Percentiles rank a stretch among this genome's conserved stretches.
phyloP scores from a whole-genome alignment of 805 yeast genomes.

The Candida piceae region DNA sequence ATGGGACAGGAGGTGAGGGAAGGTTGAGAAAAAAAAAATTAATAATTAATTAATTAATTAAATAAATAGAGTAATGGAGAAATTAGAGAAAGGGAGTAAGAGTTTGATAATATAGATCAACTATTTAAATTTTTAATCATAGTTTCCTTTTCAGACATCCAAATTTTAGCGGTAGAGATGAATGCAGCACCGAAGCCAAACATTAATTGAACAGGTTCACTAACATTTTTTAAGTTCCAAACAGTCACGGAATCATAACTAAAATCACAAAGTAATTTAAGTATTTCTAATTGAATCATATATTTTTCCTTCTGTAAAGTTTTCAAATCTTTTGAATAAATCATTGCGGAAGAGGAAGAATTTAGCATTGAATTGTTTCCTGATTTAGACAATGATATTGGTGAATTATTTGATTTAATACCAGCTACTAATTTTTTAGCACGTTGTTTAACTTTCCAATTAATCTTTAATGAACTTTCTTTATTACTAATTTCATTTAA shows the following conservation, averaged over 20 bases:
- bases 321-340: constrained; percentile 24
- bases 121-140: constrained; percentile 12
- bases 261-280: constrained; percentile 41
- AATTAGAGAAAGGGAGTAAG: too few species aligned
- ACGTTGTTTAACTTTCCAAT: constrained; percentile 54
- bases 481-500: constrained; percentile 38
- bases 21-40: too few species aligned
- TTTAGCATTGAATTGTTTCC: constrained; percentile 2
- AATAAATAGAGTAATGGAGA: too few species aligned
- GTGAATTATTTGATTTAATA: constrained; percentile 15
- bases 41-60: too few species aligned
- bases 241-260: constrained; percentile 43
- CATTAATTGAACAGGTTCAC: constrained; percentile 24
- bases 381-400: constrained; percentile 13
- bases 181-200: constrained; percentile 31
- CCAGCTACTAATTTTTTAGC: constrained; percentile 32
- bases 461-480: constrained; percentile 51
- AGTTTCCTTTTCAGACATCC: constrained; percentile 21
- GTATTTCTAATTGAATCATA: constrained; percentile 35
- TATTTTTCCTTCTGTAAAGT: constrained; percentile 32
- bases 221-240: constrained; percentile 32
- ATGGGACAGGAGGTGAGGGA: too few species aligned
- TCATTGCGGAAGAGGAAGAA: constrained; percentile 4
- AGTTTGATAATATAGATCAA: too few species aligned
- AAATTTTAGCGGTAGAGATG: constrained; percentile 28